Conservation (phyloP, 176 grass and related monocot species). For the Puya raimondii region DNA sequence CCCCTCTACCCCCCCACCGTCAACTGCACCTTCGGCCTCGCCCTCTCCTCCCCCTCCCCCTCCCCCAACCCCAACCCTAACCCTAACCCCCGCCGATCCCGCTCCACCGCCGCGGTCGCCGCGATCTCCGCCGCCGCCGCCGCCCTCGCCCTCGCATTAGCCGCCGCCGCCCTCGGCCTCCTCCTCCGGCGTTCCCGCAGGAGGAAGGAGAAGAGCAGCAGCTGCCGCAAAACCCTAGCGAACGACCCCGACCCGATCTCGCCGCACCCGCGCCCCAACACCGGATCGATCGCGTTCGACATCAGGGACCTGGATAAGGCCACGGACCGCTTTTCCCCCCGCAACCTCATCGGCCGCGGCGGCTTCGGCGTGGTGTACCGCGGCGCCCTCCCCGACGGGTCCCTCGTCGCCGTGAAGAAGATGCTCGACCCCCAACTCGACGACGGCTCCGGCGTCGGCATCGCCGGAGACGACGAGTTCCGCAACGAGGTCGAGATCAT, state of each 20-base stretch:
- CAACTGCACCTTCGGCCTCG: conserved; percentile 46
- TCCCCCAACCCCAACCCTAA: background rate
- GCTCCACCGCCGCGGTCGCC: conserved; percentile 17
- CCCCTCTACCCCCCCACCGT: conserved; percentile 34
- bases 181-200: conserved; percentile 16
- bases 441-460: conserved; percentile 1
- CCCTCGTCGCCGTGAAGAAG: conserved; percentile 73
- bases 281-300: conserved; percentile 64
- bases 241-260: conserved; percentile 19
- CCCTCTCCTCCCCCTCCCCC: conserved; percentile 4
- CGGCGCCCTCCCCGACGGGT: conserved; percentile 55
- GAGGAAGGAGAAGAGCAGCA: conserved; percentile 25
- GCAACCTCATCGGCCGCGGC: conserved; percentile 73
- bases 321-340: conserved; percentile 46
- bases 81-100: conserved; percentile 12
- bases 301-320: conserved; percentile 62
- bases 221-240: conserved; percentile 7
- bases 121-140: conserved; percentile 13
- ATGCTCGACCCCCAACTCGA: conserved; percentile 62
- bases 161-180: conserved; percentile 28
- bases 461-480: conserved; percentile 56
- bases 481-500: conserved; percentile 94
- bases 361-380: conserved; percentile 81
- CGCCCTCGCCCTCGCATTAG: conserved; percentile 23
- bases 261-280: conserved; percentile 59